A percentile compares a stretch with the other conserved stretches of the same genome.
Evolutionary conservation across 2,329 filamentous ascomycete species (phyloP).

Genomic region (Bertia moriformis): DNA sequence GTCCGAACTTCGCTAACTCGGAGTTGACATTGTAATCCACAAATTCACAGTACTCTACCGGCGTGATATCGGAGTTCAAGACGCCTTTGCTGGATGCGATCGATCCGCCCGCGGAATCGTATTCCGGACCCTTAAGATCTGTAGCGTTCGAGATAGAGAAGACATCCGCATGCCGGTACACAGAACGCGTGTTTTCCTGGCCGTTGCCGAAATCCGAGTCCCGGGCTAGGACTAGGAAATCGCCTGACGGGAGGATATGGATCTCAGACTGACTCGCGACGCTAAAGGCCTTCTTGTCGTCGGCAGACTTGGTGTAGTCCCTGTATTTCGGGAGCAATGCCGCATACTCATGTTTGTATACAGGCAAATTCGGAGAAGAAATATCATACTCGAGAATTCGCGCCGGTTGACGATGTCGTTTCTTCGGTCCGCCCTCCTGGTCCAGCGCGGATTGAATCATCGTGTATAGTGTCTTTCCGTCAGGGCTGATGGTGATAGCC

Average conservation of each 20-base stretch:
- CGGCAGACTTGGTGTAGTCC: slow-evolving; percentile 16
- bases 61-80: slow-evolving; percentile 34
- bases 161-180: slow-evolving; percentile 57
- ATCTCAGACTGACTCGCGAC: slow-evolving; percentile 58
- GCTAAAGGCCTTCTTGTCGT: slow-evolving; percentile 28
- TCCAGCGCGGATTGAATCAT: slow-evolving; percentile 51
- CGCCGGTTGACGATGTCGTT: slow-evolving; percentile 36
- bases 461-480: slow-evolving; percentile 48
- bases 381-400: slow-evolving; percentile 54
- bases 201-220: slow-evolving; percentile 48
- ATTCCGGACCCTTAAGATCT: slow-evolving; percentile 27
- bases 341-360: slow-evolving; percentile 46
- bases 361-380: slow-evolving; percentile 20
- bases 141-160: slow-evolving; percentile 49
- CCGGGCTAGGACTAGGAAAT: slow-evolving; percentile 54
- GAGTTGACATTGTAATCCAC: slow-evolving; percentile 53
- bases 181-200: slow-evolving; percentile 29
- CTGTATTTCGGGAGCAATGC: slow-evolving; percentile 47
- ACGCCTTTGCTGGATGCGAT: slow-evolving; percentile 27
- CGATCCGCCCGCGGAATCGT: slow-evolving; percentile 8
- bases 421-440: slow-evolving; percentile 43
- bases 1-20: slow-evolving; percentile 48
- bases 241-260: slow-evolving; percentile 42
- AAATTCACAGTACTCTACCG: slow-evolving; percentile 50
- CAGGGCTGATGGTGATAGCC: slow-evolving; percentile 45